Base-by-base conservation (phyloP, 345 rosid species). In the Eucalyptus cloeziana region DNA sequence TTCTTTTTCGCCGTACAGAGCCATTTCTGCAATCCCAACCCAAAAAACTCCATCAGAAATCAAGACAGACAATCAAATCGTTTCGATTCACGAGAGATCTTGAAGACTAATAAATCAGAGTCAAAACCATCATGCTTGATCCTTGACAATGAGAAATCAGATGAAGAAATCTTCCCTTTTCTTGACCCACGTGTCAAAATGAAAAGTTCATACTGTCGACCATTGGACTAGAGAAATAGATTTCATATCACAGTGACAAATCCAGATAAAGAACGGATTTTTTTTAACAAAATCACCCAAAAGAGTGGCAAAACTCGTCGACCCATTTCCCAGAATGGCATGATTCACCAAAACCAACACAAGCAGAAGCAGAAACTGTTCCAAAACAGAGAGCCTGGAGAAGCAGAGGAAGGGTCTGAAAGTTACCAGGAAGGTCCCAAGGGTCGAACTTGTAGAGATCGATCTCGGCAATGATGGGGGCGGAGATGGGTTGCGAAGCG, bases 371-470 rank as follows among this genome's bases (percentile, higher is more conserved):
- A 52, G 64, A 47, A 49, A 37, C 3, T 13, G n/a, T 15, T 45
- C 13, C 30, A 80, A 33, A 64, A 44, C 51, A 44, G 85, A 44
- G 62, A 69, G 24, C 5, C 14, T 88, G 56, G 5, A 79, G 86
- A 54, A 80, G 19, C 76, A 43, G 21, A 21, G 85, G 50, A 40
- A 31, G 58, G 62, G n/a, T 37, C 8, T 31, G n/a, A 44, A 85
- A 60, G 13, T 93, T 93, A 96, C 69, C 69, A 12, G 69, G 69
- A 62, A 62, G 69, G 17, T 62, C 33, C 69, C 69, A 62, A 11
- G 99, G 98, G 88, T 97, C 95, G 86, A 90, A 95, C 91, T 96
- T 96, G 91, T 97, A 97, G 22, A 97, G 94, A 92, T 97, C 99
- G 86, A 96, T 94, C 89, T 97, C 99, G 1, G 98, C 97, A 19